Evolutionary conservation across 2,329 filamentous ascomycete species (phyloP).

Genomic region (Cryphonectria carpinicola): DNA sequence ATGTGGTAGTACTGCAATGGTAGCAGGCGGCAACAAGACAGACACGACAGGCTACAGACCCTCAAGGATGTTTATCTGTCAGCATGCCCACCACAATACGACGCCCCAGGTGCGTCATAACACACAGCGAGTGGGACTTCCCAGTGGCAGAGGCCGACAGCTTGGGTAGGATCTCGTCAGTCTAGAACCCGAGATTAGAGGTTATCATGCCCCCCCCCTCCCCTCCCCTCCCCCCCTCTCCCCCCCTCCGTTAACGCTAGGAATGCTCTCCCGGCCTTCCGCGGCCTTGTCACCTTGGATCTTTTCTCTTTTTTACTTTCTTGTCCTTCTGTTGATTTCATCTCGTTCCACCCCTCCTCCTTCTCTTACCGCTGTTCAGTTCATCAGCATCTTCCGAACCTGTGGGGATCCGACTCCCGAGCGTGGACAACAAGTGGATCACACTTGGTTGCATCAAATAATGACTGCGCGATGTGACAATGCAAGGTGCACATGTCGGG

Average conservation of each 20-base stretch:
- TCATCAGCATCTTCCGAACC: background rate
- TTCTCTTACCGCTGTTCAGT: background rate
- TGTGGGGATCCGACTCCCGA: constrained; percentile 2
- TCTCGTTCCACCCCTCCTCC: background rate
- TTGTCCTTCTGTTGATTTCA: background rate
- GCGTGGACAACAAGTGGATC: background rate
- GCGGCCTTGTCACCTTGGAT: constrained; percentile 16
- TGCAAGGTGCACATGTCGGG: background rate
- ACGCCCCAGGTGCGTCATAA: constrained; percentile 17
- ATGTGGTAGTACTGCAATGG: background rate
- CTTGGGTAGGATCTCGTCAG: background rate
- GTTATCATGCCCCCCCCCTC: background rate
- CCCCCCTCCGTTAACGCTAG: constrained; percentile 11
- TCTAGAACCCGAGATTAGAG: constrained; percentile 9
- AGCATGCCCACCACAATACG: background rate
- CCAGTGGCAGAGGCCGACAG: background rate
- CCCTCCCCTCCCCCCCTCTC: too few species aligned
- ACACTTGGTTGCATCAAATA: background rate
- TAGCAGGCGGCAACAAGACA: background rate
- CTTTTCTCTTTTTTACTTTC: background rate
- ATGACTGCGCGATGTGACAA: constrained; percentile 3
- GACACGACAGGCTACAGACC: background rate
- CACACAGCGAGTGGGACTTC: background rate
- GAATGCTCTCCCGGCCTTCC: constrained; percentile 22
- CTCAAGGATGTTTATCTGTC: background rate